phyloP scores from a whole-genome alignment of 306 rosid species.

The Gynostemma pentaphyllum region DNA sequence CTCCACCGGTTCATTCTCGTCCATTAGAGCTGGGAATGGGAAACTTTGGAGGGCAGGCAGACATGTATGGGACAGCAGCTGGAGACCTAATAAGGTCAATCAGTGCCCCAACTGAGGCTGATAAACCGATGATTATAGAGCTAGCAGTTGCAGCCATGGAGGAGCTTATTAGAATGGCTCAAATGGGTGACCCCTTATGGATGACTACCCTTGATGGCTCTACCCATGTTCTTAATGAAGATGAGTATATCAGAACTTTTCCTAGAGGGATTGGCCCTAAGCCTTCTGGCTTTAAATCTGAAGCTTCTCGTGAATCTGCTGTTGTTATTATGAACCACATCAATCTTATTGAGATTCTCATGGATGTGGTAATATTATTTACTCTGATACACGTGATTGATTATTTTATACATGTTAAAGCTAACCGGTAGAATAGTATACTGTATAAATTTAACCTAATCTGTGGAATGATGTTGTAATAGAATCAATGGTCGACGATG shows the following conservation, averaged over 20 bases:
- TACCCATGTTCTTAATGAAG: conserved; percentile 48
- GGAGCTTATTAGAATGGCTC: conserved; percentile 79
- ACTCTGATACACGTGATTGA: too few species aligned
- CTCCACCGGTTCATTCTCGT: conserved; percentile 59
- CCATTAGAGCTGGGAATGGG: conserved; percentile 57
- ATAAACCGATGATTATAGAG: conserved; percentile 82
- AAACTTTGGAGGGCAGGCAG: conserved; percentile 53
- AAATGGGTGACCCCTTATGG: conserved; percentile 87
- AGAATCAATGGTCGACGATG: conserved; percentile 86
- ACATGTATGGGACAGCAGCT: conserved; percentile 35
- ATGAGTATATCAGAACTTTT: conserved; percentile 64
- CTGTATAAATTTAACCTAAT: not conserved
- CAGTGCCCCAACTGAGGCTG: conserved; percentile 57
- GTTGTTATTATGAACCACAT: conserved; percentile 86
- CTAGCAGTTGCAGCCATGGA: conserved; percentile 97
- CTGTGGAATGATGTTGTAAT: not conserved
- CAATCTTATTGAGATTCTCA: conserved; percentile 84
- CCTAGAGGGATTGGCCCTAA: conserved; percentile 75
- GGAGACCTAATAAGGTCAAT: conserved; percentile 71
- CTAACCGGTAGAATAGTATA: too few species aligned
- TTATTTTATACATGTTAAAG: too few species aligned
- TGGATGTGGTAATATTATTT: conserved; percentile 95
- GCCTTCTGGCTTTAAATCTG: conserved; percentile 57
- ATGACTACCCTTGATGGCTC: conserved; percentile 57
- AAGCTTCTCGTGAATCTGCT: conserved; percentile 72